These are phyloP conservation scores for Aspergillus tubingensis DNA, from an alignment of 2,329 filamentous ascomycete genomes.

Conservation along the genomic window DNA sequence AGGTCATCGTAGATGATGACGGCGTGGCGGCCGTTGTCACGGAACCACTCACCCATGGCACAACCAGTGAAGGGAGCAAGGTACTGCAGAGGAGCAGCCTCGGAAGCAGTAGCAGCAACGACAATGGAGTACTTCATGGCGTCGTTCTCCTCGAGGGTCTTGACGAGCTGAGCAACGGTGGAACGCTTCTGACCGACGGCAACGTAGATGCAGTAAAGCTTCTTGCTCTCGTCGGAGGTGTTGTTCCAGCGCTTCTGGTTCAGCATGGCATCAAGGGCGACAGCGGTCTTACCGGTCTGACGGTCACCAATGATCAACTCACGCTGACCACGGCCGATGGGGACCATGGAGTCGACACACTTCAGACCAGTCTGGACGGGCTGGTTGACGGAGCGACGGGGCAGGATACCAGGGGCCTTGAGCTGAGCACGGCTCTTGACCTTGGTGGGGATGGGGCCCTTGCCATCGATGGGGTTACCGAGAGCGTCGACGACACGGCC, in stretches of 20 bases:
- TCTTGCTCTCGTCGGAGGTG: conserved; percentile 86
- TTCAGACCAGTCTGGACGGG: conserved; percentile 99
- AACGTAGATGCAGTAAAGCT: conserved; percentile 99
- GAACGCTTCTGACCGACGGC: conserved; percentile 99
- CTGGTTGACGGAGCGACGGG: conserved; percentile 95
- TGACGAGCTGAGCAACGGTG: conserved; percentile 97
- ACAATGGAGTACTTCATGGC: conserved; percentile 97
- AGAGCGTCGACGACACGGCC: conserved; percentile 98
- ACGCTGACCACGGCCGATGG: conserved; percentile 99
- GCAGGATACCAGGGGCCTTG: conserved; percentile 98
- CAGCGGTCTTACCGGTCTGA: conserved; percentile 99
- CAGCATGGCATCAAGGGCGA: conserved; percentile 95
- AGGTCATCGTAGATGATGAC: conserved; percentile 93
- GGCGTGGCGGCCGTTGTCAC: conserved; percentile 84
- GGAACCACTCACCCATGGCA: conserved; percentile 70
- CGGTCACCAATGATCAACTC: conserved; percentile 99
- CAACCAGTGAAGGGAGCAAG: conserved; percentile 85
- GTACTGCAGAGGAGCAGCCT: conserved; percentile 93
- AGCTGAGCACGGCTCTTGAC: conserved; percentile 95
- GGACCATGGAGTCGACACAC: conserved; percentile 99
- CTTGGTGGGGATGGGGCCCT: conserved; percentile 91
- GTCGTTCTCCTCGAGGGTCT: conserved; percentile 99
- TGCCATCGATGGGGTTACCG: conserved; percentile 98
- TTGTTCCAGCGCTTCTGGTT: conserved; percentile 99
- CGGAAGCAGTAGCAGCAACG: conserved; percentile 94